Evolutionary conservation across 1,284 basidiomycete genomes (phyloP).

Genomic region (Ustilago esculenta): DNA sequence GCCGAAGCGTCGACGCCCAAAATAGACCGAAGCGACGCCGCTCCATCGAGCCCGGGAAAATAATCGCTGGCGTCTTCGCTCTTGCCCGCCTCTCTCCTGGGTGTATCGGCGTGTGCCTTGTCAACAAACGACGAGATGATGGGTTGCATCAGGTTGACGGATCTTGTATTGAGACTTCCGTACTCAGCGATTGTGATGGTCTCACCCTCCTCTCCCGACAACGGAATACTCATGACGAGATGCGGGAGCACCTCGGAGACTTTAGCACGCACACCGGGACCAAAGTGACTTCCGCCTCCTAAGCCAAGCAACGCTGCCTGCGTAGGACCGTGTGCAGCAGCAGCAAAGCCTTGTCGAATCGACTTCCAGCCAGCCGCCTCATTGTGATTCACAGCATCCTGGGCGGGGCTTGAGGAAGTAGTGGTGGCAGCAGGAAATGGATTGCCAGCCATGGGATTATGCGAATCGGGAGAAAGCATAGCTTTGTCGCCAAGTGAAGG

Average conservation of each 20-base stretch:
- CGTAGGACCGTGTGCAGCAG: conserved; percentile 27
- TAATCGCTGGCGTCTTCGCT: conserved; percentile 25
- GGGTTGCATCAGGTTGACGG: conserved; percentile 62
- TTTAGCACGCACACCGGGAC: conserved; percentile 62
- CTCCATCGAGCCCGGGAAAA: conserved; percentile 35
- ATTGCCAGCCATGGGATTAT: conserved; percentile 22
- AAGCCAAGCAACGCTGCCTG: conserved; percentile 41
- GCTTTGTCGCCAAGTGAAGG: conserved; percentile 48
- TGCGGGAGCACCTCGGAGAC: conserved; percentile 58
- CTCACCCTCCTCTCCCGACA: conserved; percentile 46
- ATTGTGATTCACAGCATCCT: conserved; percentile 17
- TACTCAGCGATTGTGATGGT: conserved; percentile 67
- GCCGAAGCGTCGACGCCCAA: conserved; percentile 26
- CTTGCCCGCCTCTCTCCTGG: conserved; percentile 19
- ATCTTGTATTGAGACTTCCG: conserved; percentile 66
- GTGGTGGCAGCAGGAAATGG: conserved; percentile 28
- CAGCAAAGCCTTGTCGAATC: conserved; percentile 18
- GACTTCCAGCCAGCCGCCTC: conserved; percentile 36
- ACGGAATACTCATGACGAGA: conserved; percentile 53
- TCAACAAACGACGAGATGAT: conserved; percentile 63
- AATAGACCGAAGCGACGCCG: conserved; percentile 34
- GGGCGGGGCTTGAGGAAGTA: conserved; percentile 25
- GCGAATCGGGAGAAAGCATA: conserved; percentile 50
- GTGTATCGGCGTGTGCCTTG: conserved; percentile 29
- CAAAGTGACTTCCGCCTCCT: conserved; percentile 64